Conservation (phyloP, 768 basidiomycete species). For the Psilocybe subaeruginosa region DNA sequence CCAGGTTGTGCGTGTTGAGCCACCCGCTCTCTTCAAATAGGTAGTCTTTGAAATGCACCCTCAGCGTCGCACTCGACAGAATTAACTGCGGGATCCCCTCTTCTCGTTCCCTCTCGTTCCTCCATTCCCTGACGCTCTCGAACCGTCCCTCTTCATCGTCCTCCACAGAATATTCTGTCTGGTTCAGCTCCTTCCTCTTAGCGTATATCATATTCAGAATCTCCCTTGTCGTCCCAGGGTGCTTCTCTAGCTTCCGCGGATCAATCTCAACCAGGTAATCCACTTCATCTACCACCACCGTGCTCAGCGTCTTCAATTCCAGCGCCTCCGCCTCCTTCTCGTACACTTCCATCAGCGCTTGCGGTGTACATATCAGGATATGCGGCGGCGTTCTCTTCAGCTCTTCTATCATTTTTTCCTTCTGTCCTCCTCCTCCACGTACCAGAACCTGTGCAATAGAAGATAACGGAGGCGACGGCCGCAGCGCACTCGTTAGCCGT, state of each 20-base stretch:
- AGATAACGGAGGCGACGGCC: conserved; percentile 34
- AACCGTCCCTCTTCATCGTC: conserved; percentile 22
- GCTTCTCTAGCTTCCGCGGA: conserved; percentile 50
- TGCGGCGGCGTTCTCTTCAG: conserved; percentile 55
- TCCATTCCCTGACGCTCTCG: conserved; percentile 19
- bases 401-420: conserved; percentile 39
- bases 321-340: conserved; percentile 45
- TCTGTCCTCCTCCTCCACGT: conserved; percentile 45
- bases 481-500: conserved; percentile 41
- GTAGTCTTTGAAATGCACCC: conserved; percentile 53
- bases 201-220: conserved; percentile 62
- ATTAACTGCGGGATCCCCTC: conserved; percentile 57
- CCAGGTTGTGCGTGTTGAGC: conserved; percentile 47
- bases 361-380: conserved; percentile 74
- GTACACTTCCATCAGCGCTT: conserved; percentile 63
- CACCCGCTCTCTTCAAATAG: conserved; percentile 62
- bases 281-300: conserved; percentile 75
- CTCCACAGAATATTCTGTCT: conserved; percentile 24
- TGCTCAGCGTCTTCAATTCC: conserved; percentile 48
- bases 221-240: conserved; percentile 60
- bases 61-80: conserved; percentile 73
- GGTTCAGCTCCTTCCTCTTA: conserved; percentile 32
- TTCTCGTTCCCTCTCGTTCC: conserved; percentile 15
- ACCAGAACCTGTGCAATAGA: conserved; percentile 64
- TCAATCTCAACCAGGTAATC: conserved; percentile 69